Percentiles rank a stretch among this genome's conserved stretches.
phyloP scores from a whole-genome alignment of 108 stramenopile genomes.

The Nannochloropsis oceanica region DNA sequence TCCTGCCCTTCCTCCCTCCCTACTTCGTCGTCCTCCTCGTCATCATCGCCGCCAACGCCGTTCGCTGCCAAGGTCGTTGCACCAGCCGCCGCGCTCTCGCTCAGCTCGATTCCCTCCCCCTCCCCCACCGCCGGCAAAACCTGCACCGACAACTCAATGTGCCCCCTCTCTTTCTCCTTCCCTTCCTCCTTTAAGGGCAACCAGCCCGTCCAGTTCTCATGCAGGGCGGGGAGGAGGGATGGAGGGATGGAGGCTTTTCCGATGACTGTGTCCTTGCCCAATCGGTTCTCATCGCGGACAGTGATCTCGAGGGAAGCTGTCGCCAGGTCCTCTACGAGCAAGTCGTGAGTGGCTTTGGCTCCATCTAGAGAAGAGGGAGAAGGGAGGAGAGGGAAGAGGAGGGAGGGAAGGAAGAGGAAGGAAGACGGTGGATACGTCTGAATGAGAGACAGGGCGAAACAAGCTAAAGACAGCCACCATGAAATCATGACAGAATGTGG shows the following conservation, averaged over 20 bases:
- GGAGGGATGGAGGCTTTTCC: neutral
- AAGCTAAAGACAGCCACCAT: too few relatives aligned
- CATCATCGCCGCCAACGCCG: neutral
- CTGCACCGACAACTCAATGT: neutral
- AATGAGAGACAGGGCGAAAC: too few relatives aligned
- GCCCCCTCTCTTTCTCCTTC: neutral
- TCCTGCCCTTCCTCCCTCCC: neutral
- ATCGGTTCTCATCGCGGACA: neutral
- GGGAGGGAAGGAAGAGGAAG: too few relatives aligned
- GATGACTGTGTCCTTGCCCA: neutral
- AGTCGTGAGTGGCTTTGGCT: neutral
- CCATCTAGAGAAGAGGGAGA: neutral
- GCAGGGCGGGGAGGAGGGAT: neutral
- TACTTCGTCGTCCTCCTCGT: neutral
- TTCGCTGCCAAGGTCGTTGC: neutral
- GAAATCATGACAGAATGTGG: too few relatives aligned
- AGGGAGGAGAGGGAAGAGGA: too few relatives aligned
- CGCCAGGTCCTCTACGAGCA: neutral
- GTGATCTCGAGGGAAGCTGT: neutral
- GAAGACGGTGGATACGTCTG: too few relatives aligned
- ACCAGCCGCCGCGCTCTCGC: neutral
- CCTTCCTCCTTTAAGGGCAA: neutral
- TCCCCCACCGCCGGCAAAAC: neutral
- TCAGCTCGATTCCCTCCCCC: neutral
- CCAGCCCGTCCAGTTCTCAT: neutral